Conservation (phyloP, 495 filamentous ascomycete genomes). For the Corynascus novoguineensis region DNA sequence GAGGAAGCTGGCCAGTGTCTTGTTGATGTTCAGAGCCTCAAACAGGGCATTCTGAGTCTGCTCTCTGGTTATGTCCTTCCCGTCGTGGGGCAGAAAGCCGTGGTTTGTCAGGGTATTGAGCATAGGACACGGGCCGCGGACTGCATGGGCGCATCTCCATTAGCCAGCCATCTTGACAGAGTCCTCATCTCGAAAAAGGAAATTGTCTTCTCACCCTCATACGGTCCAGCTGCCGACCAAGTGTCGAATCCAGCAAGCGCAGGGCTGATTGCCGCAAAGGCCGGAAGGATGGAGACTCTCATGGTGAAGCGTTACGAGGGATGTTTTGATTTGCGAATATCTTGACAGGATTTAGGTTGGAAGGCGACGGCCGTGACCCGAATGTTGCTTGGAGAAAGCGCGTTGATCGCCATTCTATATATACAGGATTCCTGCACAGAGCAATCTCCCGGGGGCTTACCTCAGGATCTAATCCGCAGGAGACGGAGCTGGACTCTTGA, state of each 20-base stretch:
- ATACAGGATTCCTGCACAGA: background rate
- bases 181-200: no score
- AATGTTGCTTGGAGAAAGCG: background rate
- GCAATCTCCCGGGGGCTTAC: no score
- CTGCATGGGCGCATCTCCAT: background rate
- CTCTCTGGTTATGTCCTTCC: slow-evolving; percentile 35
- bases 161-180: background rate
- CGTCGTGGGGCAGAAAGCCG: slow-evolving; percentile 34
- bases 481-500: no score
- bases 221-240: slow-evolving; percentile 3
- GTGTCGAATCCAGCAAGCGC: slow-evolving; percentile 6
- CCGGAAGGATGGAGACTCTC: background rate
- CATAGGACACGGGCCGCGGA: slow-evolving; percentile 38
- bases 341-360: background rate
- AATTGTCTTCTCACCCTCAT: no score
- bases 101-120: slow-evolving; percentile 39
- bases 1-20: slow-evolving; percentile 31
- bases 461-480: no score
- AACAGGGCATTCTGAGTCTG: slow-evolving; percentile 33
- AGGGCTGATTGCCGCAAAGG: background rate
- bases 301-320: no score
- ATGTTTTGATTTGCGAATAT: background rate
- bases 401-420: background rate
- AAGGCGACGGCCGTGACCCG: background rate
- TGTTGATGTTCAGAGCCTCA: slow-evolving; percentile 41